Conservation (phyloP, 1,139 yeast genomes). For the Kodamaea anthophila region DNA sequence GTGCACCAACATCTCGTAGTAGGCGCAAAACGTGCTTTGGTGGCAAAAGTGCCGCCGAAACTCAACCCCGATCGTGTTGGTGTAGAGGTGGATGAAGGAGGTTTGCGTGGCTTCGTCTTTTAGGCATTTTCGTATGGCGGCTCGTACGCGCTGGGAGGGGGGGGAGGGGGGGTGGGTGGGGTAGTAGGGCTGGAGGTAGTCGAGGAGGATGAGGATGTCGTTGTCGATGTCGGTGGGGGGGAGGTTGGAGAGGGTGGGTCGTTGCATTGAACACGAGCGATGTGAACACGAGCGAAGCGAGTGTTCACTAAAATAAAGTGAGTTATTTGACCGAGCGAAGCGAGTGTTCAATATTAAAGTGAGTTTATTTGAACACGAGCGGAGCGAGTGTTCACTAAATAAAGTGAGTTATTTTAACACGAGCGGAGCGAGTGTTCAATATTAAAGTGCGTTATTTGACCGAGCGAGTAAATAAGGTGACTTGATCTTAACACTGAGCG, state of each 20-base stretch:
- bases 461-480: no score
- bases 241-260: slow-evolving; percentile 9
- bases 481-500: no score
- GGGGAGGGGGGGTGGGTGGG: slow-evolving; percentile 22
- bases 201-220: slow-evolving; percentile 32
- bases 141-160: slow-evolving; percentile 25
- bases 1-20: slow-evolving; percentile 10
- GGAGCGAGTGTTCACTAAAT: no score
- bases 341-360: no score
- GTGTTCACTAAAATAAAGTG: no score
- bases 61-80: slow-evolving; percentile 23
- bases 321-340: no score
- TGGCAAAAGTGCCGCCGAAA: slow-evolving; percentile 8
- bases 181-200: slow-evolving; percentile 34
- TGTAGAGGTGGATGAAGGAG: slow-evolving; percentile 31
- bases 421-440: neutral
- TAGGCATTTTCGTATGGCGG: slow-evolving; percentile 35
- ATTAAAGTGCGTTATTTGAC: no score
- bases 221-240: slow-evolving; percentile 32
- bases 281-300: no score
- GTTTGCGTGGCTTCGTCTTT: slow-evolving; percentile 30
- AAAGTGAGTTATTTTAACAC: no score
- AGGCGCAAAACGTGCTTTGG: slow-evolving; percentile 11
- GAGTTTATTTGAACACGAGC: no score
- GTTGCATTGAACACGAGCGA: neutral